phyloP scores from a whole-genome alignment of 345 rosid genomes.

The Nasturtium officinale region DNA sequence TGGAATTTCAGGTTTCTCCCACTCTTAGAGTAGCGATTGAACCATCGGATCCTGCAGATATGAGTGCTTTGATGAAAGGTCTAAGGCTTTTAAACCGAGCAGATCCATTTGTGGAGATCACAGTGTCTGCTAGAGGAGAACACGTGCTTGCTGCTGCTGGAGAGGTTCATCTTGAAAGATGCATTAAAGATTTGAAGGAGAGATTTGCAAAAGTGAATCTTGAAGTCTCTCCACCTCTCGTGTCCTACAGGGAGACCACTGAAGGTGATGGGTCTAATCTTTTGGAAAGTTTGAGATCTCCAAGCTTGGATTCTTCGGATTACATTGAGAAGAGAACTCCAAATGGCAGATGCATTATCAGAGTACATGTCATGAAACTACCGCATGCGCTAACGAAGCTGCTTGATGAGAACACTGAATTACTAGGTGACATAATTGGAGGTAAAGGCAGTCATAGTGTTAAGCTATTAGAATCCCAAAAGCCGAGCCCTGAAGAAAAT shows the following conservation, averaged over 20 bases:
- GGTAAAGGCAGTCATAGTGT: constrained; percentile 57
- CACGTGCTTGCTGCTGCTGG: constrained; percentile 96
- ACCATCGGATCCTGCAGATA: constrained; percentile 89
- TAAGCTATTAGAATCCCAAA: constrained; percentile 54
- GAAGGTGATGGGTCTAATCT: constrained; percentile 66
- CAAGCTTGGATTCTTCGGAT: constrained; percentile 53
- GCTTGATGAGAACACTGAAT: constrained; percentile 76
- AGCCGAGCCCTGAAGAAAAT: constrained; percentile 40
- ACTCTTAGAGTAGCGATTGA: constrained; percentile 91
- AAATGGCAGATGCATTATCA: constrained; percentile 73
- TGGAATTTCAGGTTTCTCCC: constrained; percentile 91
- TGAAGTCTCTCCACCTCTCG: constrained; percentile 90
- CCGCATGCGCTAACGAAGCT: constrained; percentile 72
- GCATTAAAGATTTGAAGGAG: constrained; percentile 85
- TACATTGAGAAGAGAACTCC: constrained; percentile 75
- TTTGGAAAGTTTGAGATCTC: constrained; percentile 62
- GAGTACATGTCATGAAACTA: constrained; percentile 81
- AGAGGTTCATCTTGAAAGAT: constrained; percentile 94
- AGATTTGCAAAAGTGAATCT: constrained; percentile 86
- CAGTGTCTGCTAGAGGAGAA: constrained; percentile 90
- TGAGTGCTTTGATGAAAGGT: constrained; percentile 79
- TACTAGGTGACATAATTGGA: constrained; percentile 68
- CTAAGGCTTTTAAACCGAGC: constrained; percentile 84
- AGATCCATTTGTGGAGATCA: constrained; percentile 90
- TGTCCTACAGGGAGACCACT: constrained; percentile 85